phyloP scores from a whole-genome alignment of 805 yeast species.

The Candida glaebosa region DNA sequence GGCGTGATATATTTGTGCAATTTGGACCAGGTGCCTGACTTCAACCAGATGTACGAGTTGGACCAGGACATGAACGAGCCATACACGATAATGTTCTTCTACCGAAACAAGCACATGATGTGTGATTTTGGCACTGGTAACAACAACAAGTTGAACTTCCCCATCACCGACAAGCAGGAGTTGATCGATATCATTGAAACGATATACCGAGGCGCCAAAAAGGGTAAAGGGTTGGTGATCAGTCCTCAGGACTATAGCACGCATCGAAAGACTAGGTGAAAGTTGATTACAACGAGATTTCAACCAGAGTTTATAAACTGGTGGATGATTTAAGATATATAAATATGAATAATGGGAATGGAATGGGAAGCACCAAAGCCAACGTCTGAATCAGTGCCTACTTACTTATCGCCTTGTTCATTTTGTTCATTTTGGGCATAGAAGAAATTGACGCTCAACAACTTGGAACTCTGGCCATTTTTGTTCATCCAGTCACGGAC shows the following conservation, averaged over 20 bases:
- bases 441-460: constrained; percentile 79
- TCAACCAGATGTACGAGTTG: constrained; percentile 82
- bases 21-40: constrained; percentile 84
- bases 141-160: constrained; percentile 87
- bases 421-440: constrained; percentile 58
- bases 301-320: no score
- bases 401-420: not conserved
- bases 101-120: constrained; percentile 93
- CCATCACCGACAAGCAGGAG: constrained; percentile 74
- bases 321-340: no score
- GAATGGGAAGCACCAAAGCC: no score
- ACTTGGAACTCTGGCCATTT: constrained; percentile 50
- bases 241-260: constrained; percentile 71
- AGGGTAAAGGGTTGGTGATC: constrained; percentile 87
- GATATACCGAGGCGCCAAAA: constrained; percentile 83
- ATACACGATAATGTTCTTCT: constrained; percentile 90
- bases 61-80: constrained; percentile 57
- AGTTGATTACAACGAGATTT: not conserved
- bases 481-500: constrained; percentile 69
- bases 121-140: constrained; percentile 98
- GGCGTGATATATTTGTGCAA: constrained; percentile 89
- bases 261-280: constrained; percentile 10
- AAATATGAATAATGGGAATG: no score
- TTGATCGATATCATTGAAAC: constrained; percentile 88
- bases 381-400: no score